Evolutionary conservation across 1,284 basidiomycete genomes (phyloP), one percentile per base, ranked within the genome.

Genomic region (Violaceomyces palustris): DNA sequence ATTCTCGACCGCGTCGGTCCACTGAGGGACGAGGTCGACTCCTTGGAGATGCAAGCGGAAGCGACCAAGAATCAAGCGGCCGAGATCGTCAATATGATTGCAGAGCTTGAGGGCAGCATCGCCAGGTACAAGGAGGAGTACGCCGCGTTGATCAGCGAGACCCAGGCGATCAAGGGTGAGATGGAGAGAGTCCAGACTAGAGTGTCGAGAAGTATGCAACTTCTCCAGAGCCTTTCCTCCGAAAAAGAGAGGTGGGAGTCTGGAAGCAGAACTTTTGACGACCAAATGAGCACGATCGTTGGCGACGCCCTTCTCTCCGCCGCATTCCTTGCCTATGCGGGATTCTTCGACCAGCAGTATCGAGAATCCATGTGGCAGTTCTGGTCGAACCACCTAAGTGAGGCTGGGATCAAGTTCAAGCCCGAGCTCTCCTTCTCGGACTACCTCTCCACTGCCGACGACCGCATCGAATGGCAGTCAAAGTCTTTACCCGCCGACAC

Each of bases 331-430:
- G 92, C 93, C 1, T 98, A 98, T 67, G 86, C 87, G 17, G 94
- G 94, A 46, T 98, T 92, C 82, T 99, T 99, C 73, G 94, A 99
- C 72, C 94, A 99, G 73, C 86, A 90, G 68, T 94, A 97, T 76
- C 89, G 94, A 54, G 92, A 97, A 74, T 80, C 84, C 43, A 93
- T 98, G 88, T 94, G 92, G 86, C 84, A 87, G 8, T 87, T 89
- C 64, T 99, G 94, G 94, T 84, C 83, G 14, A 81, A 79, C 51
- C 92, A 97, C 73, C 81, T 98, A 18, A 74, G 82, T 4, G 87
- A 90, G 55, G 90, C 90, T n/a, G 85, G 82, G 61, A 82, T 99
- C 79, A 87, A 86, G 72, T 93, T 84, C 81, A 98, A 97, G 76
- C 75, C 82, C 1, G 91, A 97, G 65, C 81, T 99, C 7, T 88